Evolutionary conservation across 148 eudicot species (phyloP).

Genomic region (Hydrangea macrophylla): DNA sequence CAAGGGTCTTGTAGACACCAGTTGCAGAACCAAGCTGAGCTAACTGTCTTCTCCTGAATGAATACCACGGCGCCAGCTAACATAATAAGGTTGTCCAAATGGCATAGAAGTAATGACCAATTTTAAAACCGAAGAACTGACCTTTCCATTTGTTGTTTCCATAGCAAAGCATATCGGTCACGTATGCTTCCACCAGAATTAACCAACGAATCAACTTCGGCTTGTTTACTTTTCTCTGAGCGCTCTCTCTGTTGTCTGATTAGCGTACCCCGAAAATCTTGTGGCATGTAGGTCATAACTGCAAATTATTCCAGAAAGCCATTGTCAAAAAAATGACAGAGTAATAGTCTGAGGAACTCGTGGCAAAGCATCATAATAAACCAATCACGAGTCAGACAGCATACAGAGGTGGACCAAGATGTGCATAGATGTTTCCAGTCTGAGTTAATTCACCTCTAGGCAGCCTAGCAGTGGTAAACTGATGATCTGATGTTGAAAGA

Average conservation of each 20-base stretch:
- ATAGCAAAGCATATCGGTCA: constrained; percentile 82
- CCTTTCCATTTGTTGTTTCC: constrained; percentile 99
- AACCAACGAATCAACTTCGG: constrained; percentile 77
- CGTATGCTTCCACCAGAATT: constrained; percentile 84
- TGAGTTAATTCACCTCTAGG: background rate
- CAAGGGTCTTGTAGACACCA: constrained; percentile 91
- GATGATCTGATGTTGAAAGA: background rate
- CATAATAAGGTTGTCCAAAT: background rate
- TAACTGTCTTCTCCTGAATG: constrained; percentile 78
- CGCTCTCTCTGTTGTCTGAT: constrained; percentile 96
- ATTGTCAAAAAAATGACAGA: background rate
- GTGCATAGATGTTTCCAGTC: no score
- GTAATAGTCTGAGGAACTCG: background rate
- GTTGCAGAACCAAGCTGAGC: constrained; percentile 99
- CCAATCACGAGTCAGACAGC: background rate
- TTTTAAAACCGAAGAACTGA: constrained; percentile 15
- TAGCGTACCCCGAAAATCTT: constrained; percentile 89
- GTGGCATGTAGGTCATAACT: constrained; percentile 99
- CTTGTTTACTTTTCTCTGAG: constrained; percentile 90
- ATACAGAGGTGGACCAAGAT: background rate
- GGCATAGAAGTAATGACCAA: background rate
- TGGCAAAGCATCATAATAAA: background rate
- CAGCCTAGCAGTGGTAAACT: background rate
- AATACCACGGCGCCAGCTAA: constrained; percentile 17
- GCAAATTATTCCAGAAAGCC: constrained; percentile 22